Evolutionary conservation across 192 early-diverging fungal species (phyloP), one percentile per base, ranked within the genome.

Genomic region (Dissophora globulifera): DNA sequence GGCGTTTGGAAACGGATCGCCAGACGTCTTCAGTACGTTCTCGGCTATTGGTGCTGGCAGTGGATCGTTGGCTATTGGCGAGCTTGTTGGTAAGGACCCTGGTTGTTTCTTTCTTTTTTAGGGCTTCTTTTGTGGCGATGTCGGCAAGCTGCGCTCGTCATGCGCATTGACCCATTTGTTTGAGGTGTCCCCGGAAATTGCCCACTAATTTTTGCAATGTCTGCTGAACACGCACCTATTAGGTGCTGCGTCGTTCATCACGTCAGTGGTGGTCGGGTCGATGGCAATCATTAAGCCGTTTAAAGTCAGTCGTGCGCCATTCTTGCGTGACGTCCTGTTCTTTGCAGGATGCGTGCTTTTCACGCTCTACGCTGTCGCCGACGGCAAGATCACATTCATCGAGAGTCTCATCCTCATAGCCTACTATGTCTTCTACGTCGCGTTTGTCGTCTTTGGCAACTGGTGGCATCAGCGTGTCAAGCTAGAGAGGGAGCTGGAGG

Each of bases 1-100:
- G n/a, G 93, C 93, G 0, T 83, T 93, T 22, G 95, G 95, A 13
- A 98, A 98, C 78, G 96, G 95, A 20, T 91, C 93, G 5, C 95
- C 95, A 1, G 97, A 98, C 67, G 68, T 98, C 25, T 93, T 96
- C 58, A 89, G 93, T 42, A 96, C 96, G 0, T 96, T 92, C 38
- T 93, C 87, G 33, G 91, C 92, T 7, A 87, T 93, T 58, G 69
- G 84, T 8, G 84, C 88, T 4, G 86, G 87, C 23, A 86, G 89
- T 48, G 91, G 90, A 20, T 91, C 90, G 1, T 65, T 97, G 40
- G 96, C 95, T 4, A 80, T 98, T 16, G 95, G 97, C 19, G 94
- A 97, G 71, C 86, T 98, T n/a, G 85, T 96, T 23, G 96, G 95
- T 50, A 92, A 91, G 23, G 17, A 29, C 45, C n/a, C n/a, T n/a